Conservation (phyloP, 495 filamentous ascomycete species). For the Tricharina praecox region DNA sequence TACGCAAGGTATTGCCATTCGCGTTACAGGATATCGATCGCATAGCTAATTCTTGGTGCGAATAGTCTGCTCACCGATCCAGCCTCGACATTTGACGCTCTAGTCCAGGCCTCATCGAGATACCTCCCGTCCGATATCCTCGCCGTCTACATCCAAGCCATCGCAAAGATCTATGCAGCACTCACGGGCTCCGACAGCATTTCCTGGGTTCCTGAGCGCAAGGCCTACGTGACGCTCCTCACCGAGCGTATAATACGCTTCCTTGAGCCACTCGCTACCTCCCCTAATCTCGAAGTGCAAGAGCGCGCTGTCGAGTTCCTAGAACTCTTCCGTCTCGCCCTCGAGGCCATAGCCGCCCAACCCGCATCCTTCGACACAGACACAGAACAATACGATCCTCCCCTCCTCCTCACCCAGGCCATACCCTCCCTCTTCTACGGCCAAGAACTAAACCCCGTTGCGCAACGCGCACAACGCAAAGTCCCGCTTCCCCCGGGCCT, state of each 20-base stretch:
- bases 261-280: constrained; percentile 55
- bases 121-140: constrained; percentile 48
- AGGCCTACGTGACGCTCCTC: constrained; percentile 53
- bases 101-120: constrained; percentile 48
- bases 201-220: constrained; percentile 46
- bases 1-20: constrained; percentile 46
- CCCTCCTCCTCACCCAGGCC: constrained; percentile 67
- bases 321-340: constrained; percentile 68
- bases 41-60: no score
- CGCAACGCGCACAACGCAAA: constrained; percentile 63
- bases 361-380: constrained; percentile 33
- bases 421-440: constrained; percentile 75
- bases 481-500: constrained; percentile 62
- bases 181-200: constrained; percentile 39
- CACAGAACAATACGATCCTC: constrained; percentile 42
- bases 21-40: no score
- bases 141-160: constrained; percentile 65
- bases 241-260: constrained; percentile 66
- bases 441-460: constrained; percentile 80
- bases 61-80: constrained; percentile 37
- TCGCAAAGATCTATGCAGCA: constrained; percentile 64
- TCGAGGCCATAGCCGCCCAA: constrained; percentile 58
- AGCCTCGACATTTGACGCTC: constrained; percentile 46
- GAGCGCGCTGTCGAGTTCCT: constrained; percentile 84
- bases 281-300: constrained; percentile 87